phyloP scores from a whole-genome alignment of 2,329 filamentous ascomycete species.

The Fusarium humuli region DNA sequence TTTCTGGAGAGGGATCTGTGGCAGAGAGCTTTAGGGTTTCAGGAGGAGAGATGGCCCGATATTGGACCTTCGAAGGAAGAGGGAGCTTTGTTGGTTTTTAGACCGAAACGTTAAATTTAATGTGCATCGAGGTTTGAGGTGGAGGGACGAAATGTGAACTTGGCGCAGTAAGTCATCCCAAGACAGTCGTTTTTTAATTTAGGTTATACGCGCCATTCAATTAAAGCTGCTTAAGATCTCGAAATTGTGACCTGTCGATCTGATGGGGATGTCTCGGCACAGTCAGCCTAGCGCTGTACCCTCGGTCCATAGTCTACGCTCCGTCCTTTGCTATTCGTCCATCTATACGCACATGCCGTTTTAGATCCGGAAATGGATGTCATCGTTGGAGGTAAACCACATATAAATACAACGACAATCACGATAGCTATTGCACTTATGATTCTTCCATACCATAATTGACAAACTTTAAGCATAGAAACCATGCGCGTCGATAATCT shows the following conservation, averaged over 20 bases:
- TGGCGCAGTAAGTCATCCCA: too few species aligned
- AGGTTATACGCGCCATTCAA: neutral
- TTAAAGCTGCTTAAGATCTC: neutral
- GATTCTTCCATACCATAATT: too few species aligned
- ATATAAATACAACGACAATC: neutral
- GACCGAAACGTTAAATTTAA: neutral
- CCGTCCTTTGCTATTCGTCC: neutral
- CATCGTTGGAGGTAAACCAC: neutral
- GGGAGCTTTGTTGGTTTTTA: neutral
- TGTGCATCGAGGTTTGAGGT: accelerated
- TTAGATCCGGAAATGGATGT: neutral
- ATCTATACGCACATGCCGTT: neutral
- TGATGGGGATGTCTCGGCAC: neutral
- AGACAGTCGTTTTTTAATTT: neutral
- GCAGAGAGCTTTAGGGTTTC: neutral
- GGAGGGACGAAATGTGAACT: accelerated
- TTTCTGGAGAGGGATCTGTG: constrained; percentile 10
- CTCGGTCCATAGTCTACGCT: neutral
- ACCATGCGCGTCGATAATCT: neutral
- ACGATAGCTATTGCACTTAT: too few species aligned
- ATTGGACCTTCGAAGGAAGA: constrained; percentile 12
- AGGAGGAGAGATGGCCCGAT: constrained; percentile 10
- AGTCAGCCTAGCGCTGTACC: neutral
- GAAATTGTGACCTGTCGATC: neutral
- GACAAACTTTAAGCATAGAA: neutral